Base-by-base conservation (phyloP, 2,329 filamentous ascomycete genomes). In the Colletotrichum tofieldiae region DNA sequence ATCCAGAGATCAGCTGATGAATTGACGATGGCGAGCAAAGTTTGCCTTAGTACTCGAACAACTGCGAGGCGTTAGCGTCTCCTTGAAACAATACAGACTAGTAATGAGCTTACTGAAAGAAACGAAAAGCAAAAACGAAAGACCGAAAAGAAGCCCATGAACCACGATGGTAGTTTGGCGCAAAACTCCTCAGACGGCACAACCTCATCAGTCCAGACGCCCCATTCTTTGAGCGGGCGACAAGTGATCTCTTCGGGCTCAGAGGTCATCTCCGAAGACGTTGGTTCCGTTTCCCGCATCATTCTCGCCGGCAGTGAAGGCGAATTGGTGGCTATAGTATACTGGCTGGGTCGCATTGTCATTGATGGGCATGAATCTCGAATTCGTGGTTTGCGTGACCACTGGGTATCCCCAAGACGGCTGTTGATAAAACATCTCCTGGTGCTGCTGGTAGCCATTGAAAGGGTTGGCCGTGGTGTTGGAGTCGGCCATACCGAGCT, bases 31-130 rank as follows among this genome's bases (percentile, higher is more conserved):
- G 8, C 35, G 41, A 20, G 41, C 29, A 11, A 45, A 37, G 56
- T 11, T 23, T 45, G 51, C 56, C 41, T 47, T 37, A 32, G 9
- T 65, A 70, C 70, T 70, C 54, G 52, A 65, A 72, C 66, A 72
- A 29, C 70, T 70, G n/a, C 18, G 8, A 2, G 5, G n/a, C n/a
- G 12, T 72, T 35, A 70, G 65, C n/a, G n/a, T 23, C 29, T 2
- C 9, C n/a, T 1, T 8, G 29, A 63, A 12, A 7, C 0, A 3
- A n/a, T 9, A 2, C 14, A 14, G 35, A 16, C 23, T 2, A 8
- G 11, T 20, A 29, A 12, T 4, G 39, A 12, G 23, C 54, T 32
- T 41, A 67, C 66, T 49, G 20, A 41, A 69, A 55, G 61, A 49
- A 49, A 43, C 41, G 55, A 68, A 39, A 45, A 29, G 29, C 8